These are phyloP conservation scores for Neonectria sp. DNA, from an alignment of 2,329 filamentous ascomycete genomes.

Conservation along the genomic window DNA sequence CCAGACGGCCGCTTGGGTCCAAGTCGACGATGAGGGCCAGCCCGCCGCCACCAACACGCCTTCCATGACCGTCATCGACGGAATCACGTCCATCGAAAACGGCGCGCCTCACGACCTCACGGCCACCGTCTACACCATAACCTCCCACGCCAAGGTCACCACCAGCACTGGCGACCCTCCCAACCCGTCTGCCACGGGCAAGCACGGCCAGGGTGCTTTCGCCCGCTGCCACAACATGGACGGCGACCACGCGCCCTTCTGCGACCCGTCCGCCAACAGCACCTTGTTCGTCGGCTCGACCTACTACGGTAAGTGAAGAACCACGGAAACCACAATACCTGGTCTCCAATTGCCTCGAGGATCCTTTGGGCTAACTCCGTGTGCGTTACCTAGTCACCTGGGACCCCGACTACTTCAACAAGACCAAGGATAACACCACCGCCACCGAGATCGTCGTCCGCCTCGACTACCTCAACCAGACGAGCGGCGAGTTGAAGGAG, in stretches of 20 bases:
- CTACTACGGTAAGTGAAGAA: slow-evolving; percentile 64
- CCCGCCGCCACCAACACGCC: slow-evolving; percentile 66
- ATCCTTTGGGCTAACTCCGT: slow-evolving; percentile 14
- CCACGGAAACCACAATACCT: not conserved
- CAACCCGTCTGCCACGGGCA: slow-evolving; percentile 59
- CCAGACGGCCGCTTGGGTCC: slow-evolving; percentile 66
- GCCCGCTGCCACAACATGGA: slow-evolving; percentile 64
- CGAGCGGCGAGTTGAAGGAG: slow-evolving; percentile 54
- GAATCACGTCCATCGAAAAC: slow-evolving; percentile 57
- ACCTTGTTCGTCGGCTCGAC: slow-evolving; percentile 61
- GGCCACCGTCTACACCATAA: slow-evolving; percentile 58
- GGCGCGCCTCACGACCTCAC: slow-evolving; percentile 64
- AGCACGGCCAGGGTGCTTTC: slow-evolving; percentile 64
- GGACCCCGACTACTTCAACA: slow-evolving; percentile 67
- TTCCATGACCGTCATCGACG: slow-evolving; percentile 61
- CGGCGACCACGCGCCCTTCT: slow-evolving; percentile 66
- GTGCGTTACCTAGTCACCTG: slow-evolving; percentile 64
- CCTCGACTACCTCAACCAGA: slow-evolving; percentile 58
- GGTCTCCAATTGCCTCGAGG: not conserved
- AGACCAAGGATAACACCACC: slow-evolving; percentile 54
- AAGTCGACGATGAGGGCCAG: slow-evolving; percentile 62
- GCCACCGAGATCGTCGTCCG: slow-evolving; percentile 53
- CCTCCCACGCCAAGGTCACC: slow-evolving; percentile 53
- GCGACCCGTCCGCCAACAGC: slow-evolving; percentile 61
- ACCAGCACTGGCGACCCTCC: slow-evolving; percentile 62